Base-by-base conservation (phyloP, 345 rosid genomes). In the Rhodamnia argentea region DNA sequence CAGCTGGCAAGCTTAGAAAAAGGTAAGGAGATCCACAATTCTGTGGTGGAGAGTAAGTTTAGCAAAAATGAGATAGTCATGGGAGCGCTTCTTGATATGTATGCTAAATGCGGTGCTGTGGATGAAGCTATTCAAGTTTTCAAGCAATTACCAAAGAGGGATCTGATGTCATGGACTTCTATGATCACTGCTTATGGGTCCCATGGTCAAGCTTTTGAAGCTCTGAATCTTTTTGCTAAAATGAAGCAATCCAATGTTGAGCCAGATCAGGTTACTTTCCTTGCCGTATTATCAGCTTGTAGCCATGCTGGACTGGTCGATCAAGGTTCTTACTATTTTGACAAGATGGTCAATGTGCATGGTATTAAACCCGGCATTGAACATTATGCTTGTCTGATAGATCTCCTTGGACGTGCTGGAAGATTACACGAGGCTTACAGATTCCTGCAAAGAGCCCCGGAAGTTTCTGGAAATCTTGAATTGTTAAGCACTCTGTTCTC, bases 71-170 rank as follows among this genome's bases (percentile, higher is more conserved):
- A 90, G 86, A 62, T 92, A 60, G 92, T 94, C 86, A 93, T 91
- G 94, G 94, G 95, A 52, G 95, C 96, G 26, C 94, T 94, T 62
- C 94, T 96, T 24, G 96, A 94, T 89, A 94, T 94, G 96, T 96
- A 94, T 86, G 94, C 96, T 37, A 96, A 96, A 91, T 94, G 98
- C 52, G 97, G 98, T n/a, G 94, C 95, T 29, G 90, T 94, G 24
- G 91, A 93, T 87, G 92, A 92, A 82, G 97, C 96, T 23, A 76
- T 84, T 22, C 52, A 42, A 53, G 90, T 93, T 59, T 96, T 94
- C 60, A 22, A 81, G 62, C 86, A 85, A 85, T 86, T 93, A 82
- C 93, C 93, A 7, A 87, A 87, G 85, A 93, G 85, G 86, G 96
- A 96, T 91, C 89, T 91, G 29, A 90, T 94, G 56, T 94, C 94